These are phyloP conservation scores for Pontederia crassipes DNA, from an alignment of 176 grass and related monocot genomes.

Conservation along the genomic window DNA sequence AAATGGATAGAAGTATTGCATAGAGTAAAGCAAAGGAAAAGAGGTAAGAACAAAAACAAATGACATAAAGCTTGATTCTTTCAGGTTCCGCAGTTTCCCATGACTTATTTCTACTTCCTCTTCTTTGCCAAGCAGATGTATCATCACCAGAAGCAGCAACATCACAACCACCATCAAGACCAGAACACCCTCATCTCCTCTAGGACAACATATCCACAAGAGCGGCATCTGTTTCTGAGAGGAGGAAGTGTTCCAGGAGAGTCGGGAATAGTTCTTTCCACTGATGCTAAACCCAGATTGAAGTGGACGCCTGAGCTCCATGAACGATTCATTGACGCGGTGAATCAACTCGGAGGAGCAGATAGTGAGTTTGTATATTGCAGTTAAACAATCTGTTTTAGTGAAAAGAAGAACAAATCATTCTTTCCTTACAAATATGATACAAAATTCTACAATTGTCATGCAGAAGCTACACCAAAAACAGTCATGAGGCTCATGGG, in stretches of 20 bases:
- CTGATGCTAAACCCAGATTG: conserved; percentile 76
- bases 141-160: conserved; percentile 37
- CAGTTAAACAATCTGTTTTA: not conserved
- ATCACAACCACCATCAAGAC: conserved; percentile 17
- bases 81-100: not conserved
- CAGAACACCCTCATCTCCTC: conserved; percentile 55
- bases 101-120: not conserved
- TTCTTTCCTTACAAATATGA: not conserved
- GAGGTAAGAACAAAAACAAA: not conserved
- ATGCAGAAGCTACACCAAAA: conserved; percentile 85
- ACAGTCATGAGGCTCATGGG: conserved; percentile 90
- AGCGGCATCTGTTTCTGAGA: conserved; percentile 47
- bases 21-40: not conserved
- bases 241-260: conserved; percentile 45
- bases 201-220: conserved; percentile 32
- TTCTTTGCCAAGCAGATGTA: conserved; percentile 55
- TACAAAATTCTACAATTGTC: not conserved
- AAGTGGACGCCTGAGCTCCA: conserved; percentile 95
- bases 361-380: conserved; percentile 53
- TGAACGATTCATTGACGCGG: conserved; percentile 68
- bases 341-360: conserved; percentile 77
- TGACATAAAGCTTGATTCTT: not conserved
- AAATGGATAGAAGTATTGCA: not conserved
- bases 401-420: not conserved
- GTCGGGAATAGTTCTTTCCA: conserved; percentile 75